Base-by-base conservation (phyloP, 257 asterid species). In the Lycium barbarum region DNA sequence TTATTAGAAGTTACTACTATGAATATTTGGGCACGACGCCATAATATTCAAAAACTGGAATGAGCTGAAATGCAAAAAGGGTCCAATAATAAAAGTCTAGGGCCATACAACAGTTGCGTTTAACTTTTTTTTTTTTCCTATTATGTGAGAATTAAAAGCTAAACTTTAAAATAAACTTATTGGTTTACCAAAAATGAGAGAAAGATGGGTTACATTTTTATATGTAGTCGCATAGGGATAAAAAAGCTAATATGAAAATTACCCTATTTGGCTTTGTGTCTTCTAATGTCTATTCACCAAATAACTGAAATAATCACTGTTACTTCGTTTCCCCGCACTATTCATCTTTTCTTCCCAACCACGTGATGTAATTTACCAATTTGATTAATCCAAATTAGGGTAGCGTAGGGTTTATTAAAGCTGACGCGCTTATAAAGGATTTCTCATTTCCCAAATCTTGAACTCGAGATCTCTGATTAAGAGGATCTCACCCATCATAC, bases 1-100 rank as follows among this genome's bases (percentile, higher is more conserved):
- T 83, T 72, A 84, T 26, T 26, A 26, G 33, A 83, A 86, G 59
- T 26, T 26, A 26, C 82, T 55, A 55, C 35, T n/a, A 86, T 88
- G 86, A 9, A 76, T 9, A 53, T 51, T 51, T 5, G 63, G 83
- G 83, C 26, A 79, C 33, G 45, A 54, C 43, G 54, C 33, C 66
- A 79, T 53, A 22, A 17, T 53, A 26, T 79, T 79, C 83, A 38
- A 79, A 68, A 68, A 68, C 2, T 68, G 6, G 76, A 68, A 68
- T 36, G 6, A 38, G 7, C 51, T 68, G 18, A 55, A 17, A 6
- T 58, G 11, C 18, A 58, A 58, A 9, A 20, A 58, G 22, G 26
- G 22, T 58, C 26, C 65, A 58, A 2, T 58, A 58, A 18, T 58
- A 7, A 26, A 58, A 58, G 10, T 58, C 65, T 58, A 58, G 3